phyloP scores from a whole-genome alignment of 352 stramenopile genomes.

The Phytophthora macrochlamydospora region DNA sequence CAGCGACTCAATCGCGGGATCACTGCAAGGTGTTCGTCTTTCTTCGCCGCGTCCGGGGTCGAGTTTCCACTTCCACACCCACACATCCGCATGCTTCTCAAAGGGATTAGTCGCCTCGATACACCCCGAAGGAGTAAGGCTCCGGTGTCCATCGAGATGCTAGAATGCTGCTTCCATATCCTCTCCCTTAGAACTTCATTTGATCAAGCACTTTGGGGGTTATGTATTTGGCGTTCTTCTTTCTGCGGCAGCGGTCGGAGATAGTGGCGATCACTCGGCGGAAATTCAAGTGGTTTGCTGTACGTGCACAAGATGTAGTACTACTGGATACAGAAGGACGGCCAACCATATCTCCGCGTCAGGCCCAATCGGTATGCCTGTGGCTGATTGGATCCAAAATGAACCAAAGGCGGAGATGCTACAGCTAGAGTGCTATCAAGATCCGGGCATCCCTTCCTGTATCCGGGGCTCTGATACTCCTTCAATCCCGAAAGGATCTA shows the following conservation, averaged over 20 bases:
- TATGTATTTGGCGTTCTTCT: constrained; percentile 4
- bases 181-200: neutral
- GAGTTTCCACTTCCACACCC: constrained; percentile 6
- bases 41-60: neutral
- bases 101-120: constrained; percentile 11
- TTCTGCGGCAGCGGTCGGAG: constrained; percentile 7
- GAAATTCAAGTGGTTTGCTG: constrained; percentile 24
- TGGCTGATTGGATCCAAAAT: constrained; percentile 1
- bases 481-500: constrained; percentile 1
- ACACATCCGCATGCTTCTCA: constrained; percentile 15
- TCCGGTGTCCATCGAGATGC: constrained; percentile 6
- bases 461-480: constrained; percentile 8
- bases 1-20: neutral
- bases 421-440: constrained; percentile 11
- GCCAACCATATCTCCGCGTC: neutral
- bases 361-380: neutral
- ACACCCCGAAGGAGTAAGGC: neutral
- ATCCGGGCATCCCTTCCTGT: constrained; percentile 12
- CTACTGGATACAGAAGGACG: constrained; percentile 1
- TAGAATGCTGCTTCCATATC: neutral
- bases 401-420: constrained; percentile 3
- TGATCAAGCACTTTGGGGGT: constrained; percentile 2
- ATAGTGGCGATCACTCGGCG: constrained; percentile 4
- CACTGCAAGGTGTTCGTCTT: constrained; percentile 1
- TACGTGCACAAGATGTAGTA: constrained; percentile 6